Base-by-base conservation (phyloP, 23 red algal species). In the Gracilaria gracilis region DNA sequence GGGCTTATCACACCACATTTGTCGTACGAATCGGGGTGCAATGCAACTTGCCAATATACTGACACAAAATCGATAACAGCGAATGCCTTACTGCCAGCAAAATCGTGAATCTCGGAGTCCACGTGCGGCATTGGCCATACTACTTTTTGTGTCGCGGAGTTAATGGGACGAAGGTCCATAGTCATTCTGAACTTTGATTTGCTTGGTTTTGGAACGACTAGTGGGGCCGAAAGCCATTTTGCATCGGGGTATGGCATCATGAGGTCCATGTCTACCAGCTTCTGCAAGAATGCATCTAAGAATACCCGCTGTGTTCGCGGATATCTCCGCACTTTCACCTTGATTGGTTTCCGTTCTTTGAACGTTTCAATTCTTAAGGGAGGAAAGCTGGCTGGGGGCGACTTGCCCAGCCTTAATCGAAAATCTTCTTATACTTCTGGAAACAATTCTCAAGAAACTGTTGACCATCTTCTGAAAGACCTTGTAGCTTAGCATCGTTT, bases 401-500 rank as follows among this genome's bases (percentile, higher is more conserved):
- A 66, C 61, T 80, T 89, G 29, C 53, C 86, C 54, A 89, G 73
- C 75, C 86, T 89, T 34, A 89, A 46, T 44, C 69, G 37, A 75
- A 75, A 75, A 75, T 70, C 11, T 46, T 4, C 42, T 4, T 4
- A 11, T 46, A 46, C 42, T 46, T 46, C 4, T 46, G 5, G 42
- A 46, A 46, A 11, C 42, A n/a, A n/a, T n/a, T n/a, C n/a, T n/a
- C n/a, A n/a, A n/a, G 4, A 7, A 46, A 46, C 11, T 46, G 42
- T 46, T 7, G 42, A 4, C 42, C 11, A 4, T 46, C 42, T 46
- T 46, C 11, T 11, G 42, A 46, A 4, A 46, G 42, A 4, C 11
- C 42, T 7, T 46, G 4, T 46, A 11, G 11, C 42, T 46, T 46
- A 46, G 42, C 42, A 7, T 46, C 4, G 5, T 7, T 4, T 46